These are phyloP conservation scores for Helichrysum umbraculigerum DNA, from an alignment of 129 eudicot genomes.

Conservation along the genomic window DNA sequence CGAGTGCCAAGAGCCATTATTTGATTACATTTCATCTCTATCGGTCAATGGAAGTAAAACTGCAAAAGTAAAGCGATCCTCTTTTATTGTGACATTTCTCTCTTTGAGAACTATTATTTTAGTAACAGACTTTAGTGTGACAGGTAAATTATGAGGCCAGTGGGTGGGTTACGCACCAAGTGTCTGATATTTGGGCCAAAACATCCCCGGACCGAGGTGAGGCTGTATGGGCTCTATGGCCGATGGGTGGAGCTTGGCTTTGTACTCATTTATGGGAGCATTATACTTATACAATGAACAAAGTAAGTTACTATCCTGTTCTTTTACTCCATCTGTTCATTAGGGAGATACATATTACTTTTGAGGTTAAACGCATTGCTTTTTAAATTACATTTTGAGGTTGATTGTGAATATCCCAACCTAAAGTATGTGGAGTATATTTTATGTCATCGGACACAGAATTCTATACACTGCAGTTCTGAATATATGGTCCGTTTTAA, in stretches of 20 bases:
- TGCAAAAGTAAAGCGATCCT: conserved; percentile 58
- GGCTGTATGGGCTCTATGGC: conserved; percentile 94
- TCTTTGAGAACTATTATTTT: neutral
- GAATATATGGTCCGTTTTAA: neutral
- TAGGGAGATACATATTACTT: neutral
- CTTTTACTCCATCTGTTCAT: conserved; percentile 6
- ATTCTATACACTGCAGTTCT: neutral
- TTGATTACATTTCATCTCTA: conserved; percentile 69
- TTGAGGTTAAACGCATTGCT: neutral
- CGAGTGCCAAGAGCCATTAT: conserved; percentile 85
- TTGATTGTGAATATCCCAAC: too few relatives aligned
- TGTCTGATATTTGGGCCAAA: conserved; percentile 93
- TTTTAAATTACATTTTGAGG: neutral
- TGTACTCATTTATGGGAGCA: conserved; percentile 99
- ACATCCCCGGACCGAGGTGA: conserved; percentile 82
- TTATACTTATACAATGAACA: conserved; percentile 75
- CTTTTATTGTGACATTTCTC: conserved; percentile 21
- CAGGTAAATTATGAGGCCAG: conserved; percentile 82
- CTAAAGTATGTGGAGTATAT: neutral
- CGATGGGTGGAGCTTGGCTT: conserved; percentile 98
- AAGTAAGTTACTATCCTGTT: conserved; percentile 40
- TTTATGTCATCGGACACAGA: neutral
- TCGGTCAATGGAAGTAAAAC: conserved; percentile 72
- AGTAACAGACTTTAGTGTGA: neutral
- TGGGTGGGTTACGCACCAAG: conserved; percentile 94